phyloP scores from a whole-genome alignment of 345 rosid species.

The Garcia nutans region DNA sequence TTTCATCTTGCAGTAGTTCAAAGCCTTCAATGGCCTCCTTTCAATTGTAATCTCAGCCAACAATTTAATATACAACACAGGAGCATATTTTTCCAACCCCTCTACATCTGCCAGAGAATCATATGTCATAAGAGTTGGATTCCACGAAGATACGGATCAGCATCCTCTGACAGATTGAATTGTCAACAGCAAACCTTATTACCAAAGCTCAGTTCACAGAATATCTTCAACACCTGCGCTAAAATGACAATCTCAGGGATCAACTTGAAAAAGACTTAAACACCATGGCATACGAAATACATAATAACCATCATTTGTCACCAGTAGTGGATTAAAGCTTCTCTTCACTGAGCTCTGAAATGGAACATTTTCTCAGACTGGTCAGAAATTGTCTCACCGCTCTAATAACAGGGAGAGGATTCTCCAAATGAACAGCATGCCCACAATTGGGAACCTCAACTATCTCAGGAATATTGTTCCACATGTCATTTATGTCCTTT shows the following conservation, averaged over 20 bases:
- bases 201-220: neutral
- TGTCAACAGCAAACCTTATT: neutral
- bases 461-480: constrained; percentile 34
- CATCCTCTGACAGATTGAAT: neutral
- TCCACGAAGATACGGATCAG: neutral
- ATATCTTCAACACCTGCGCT: neutral
- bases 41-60: neutral
- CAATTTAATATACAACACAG: neutral
- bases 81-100: neutral
- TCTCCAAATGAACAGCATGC: constrained; percentile 90
- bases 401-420: constrained; percentile 57
- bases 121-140: neutral
- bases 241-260: neutral
- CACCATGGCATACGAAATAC: neutral
- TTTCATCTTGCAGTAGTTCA: neutral
- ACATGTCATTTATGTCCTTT: constrained; percentile 15
- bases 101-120: neutral
- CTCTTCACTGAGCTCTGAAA: neutral
- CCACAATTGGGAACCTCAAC: constrained; percentile 64
- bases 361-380: constrained; percentile 18
- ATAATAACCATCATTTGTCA: neutral
- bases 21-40: neutral
- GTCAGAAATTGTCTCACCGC: constrained; percentile 58
- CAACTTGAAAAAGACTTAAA: neutral
- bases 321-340: neutral